phyloP scores from a whole-genome alignment of 2,329 filamentous ascomycete species.

The Ascochyta koolunga region DNA sequence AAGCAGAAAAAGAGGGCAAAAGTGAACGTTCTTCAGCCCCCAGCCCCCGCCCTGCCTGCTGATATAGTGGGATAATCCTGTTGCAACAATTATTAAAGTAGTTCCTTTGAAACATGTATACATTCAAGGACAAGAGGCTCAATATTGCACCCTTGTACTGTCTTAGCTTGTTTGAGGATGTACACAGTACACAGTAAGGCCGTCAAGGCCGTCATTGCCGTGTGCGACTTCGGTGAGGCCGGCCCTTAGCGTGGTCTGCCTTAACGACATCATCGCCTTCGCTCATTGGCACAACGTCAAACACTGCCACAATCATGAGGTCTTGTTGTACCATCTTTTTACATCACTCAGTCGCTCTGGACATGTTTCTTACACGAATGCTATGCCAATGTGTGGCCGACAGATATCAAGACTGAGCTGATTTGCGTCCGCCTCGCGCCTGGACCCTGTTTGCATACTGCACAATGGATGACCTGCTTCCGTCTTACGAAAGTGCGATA shows the following conservation, averaged over 20 bases:
- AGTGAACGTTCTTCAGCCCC: too few species aligned
- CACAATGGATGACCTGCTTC: conserved; percentile 62
- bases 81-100: too few species aligned
- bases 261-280: conserved; percentile 12
- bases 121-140: too few species aligned
- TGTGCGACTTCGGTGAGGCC: conserved; percentile 2
- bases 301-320: conserved; percentile 16
- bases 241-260: conserved; percentile 11
- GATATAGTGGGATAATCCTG: too few species aligned
- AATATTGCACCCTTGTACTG: too few species aligned
- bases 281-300: conserved; percentile 8
- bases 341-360: background rate
- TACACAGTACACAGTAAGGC: too few species aligned
- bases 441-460: background rate
- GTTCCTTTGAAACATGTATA: too few species aligned
- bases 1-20: too few species aligned
- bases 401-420: background rate
- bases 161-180: background rate
- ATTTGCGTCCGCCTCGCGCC: background rate
- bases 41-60: too few species aligned
- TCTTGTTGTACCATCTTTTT: background rate
- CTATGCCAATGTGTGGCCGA: background rate
- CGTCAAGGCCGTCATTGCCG: background rate
- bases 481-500: conserved; percentile 65
- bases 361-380: conserved; percentile 1